Base-by-base conservation (phyloP, 495 filamentous ascomycete species). In the Xanthoparmelia taractica region DNA sequence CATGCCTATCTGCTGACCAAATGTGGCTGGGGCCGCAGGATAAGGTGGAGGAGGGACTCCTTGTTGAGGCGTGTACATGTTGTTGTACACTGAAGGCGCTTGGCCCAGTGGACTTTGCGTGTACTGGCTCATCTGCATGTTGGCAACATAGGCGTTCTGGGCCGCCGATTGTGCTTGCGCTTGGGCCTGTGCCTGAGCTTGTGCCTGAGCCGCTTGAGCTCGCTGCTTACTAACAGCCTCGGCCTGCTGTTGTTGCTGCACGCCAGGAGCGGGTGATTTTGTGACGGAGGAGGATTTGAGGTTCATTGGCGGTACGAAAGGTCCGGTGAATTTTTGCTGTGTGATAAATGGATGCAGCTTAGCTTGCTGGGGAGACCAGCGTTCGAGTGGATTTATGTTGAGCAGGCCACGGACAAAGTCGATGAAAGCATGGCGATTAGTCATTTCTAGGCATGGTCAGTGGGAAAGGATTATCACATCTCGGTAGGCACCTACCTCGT, bases 291-390 rank as follows among this genome's bases (percentile, higher is more conserved):
- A 89, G 43, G 90, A 84, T 73, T 96, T 96, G 52, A 96, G 76
- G 67, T 96, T 96, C 91, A 96, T 95, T 12, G 93, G 95, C n/a
- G 95, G 95, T 38, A 97, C 86, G 70, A 97, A 99, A 10, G 90
- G 90, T 18, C 91, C 92, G 0, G 92, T 96, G 71, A 87, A 97
- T 76, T 99, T 99, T 66, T 94, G 88, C 69, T 99, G 95, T 0
- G 95, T 99, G 69, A 99, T 99, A 78, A 99, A 99, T 6, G 95
- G 95, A 69, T 99, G 95, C 68, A 96, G 73, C 70, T 96, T 96
- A 37, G 95, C 95, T 73, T 99, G 95, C 69, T 96, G 92, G 15
- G 95, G 95, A 20, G 95, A 96, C 95, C 95, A 99, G 64, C 95
- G 80, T 72, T 99, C 95, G 33, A 99, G 81, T 2, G 95, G 95